Conservation (phyloP, 805 yeast species). For the Wickerhamomyces alni region DNA sequence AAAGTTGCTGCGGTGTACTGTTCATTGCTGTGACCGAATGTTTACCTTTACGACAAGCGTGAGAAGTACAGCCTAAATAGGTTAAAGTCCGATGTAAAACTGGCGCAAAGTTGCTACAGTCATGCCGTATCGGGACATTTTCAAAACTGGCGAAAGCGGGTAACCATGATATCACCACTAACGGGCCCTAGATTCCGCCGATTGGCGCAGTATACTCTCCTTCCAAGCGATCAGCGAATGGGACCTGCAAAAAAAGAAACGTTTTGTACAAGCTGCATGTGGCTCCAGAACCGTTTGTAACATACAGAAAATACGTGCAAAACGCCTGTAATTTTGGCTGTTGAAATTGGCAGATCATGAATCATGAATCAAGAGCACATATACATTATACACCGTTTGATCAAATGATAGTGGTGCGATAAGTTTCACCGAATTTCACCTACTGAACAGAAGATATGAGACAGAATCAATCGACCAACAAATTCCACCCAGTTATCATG, state of each 20-base stretch:
- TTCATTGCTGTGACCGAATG: background rate
- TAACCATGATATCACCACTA: background rate
- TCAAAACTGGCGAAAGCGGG: background rate
- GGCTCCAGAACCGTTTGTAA: background rate
- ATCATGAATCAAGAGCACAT: too few species aligned
- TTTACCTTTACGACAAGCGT: background rate
- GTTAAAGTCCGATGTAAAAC: too few species aligned
- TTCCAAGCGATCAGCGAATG: background rate
- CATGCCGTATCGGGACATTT: too few species aligned
- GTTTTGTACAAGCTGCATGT: background rate
- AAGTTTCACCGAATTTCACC: too few species aligned
- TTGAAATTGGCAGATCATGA: too few species aligned
- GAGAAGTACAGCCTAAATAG: background rate
- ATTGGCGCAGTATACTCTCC: background rate
- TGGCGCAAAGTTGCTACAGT: too few species aligned
- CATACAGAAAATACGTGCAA: background rate
- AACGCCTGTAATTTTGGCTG: background rate
- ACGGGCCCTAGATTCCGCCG: too few species aligned
- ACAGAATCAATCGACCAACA: too few species aligned
- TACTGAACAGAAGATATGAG: too few species aligned
- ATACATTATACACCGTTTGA: too few species aligned
- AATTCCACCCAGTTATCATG: too few species aligned
- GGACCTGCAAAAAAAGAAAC: constrained; percentile 1
- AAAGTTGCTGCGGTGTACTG: background rate
- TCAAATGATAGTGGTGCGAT: too few species aligned